phyloP scores from a whole-genome alignment of 768 basidiomycete genomes.

The Clavaria fumosa region DNA sequence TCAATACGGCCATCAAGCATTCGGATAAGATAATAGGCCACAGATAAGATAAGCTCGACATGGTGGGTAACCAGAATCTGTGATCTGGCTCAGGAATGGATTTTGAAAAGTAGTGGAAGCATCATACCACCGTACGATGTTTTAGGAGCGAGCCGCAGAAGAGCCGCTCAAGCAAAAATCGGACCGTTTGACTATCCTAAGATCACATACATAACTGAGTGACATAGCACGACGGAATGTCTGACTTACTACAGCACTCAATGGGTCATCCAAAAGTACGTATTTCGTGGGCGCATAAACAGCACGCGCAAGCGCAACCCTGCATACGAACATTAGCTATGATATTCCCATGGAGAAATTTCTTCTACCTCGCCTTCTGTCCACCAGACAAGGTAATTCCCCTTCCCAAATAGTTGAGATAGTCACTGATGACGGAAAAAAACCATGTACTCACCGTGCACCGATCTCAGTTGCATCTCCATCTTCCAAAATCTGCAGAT shows the following conservation, averaged over 20 bases:
- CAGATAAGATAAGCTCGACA: conserved; percentile 73
- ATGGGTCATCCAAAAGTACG: conserved; percentile 74
- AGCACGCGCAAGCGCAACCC: conserved; percentile 67
- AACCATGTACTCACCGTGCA: conserved; percentile 51
- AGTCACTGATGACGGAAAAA: conserved; percentile 42
- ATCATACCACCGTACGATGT: conserved; percentile 79
- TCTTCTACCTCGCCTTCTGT: conserved; percentile 51
- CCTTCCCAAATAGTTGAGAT: conserved; percentile 65
- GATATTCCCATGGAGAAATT: conserved; percentile 25
- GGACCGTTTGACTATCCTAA: too few species aligned
- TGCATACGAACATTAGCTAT: conserved; percentile 18
- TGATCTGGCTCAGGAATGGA: neutral
- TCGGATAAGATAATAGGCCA: conserved; percentile 69
- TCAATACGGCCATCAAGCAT: conserved; percentile 69
- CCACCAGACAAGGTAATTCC: conserved; percentile 50
- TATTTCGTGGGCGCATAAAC: conserved; percentile 79
- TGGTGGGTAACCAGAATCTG: conserved; percentile 89
- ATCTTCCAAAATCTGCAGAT: conserved; percentile 73
- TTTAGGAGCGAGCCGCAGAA: conserved; percentile 69
- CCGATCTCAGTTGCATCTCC: conserved; percentile 82
- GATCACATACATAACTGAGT: neutral
- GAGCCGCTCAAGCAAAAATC: conserved; percentile 88
- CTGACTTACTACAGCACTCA: conserved; percentile 59
- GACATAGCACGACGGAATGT: conserved; percentile 1
- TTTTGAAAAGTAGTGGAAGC: conserved; percentile 54